These are phyloP conservation scores for Penicillium sp. DNA, from an alignment of 2,329 filamentous ascomycete species.

Conservation along the genomic window DNA sequence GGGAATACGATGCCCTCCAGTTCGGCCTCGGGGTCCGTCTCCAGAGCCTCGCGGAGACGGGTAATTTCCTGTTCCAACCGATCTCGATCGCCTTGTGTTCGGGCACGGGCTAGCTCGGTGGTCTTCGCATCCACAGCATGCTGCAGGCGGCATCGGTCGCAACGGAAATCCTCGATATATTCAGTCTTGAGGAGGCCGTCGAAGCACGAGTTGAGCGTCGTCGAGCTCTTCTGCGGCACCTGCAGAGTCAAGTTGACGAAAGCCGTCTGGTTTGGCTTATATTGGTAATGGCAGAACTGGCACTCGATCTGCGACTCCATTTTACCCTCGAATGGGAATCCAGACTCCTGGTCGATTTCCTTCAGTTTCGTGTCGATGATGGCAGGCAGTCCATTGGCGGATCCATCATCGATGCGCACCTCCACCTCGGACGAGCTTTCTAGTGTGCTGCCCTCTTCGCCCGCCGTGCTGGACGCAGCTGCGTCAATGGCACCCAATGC, in stretches of 20 bases:
- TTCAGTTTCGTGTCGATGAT: conserved; percentile 40
- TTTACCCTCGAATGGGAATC: conserved; percentile 88
- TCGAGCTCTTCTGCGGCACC: conserved; percentile 79
- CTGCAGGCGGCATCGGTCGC: conserved; percentile 84
- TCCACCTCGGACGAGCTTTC: conserved; percentile 31
- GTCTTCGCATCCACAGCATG: conserved; percentile 69
- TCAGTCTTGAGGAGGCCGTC: conserved; percentile 93
- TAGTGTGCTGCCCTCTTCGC: conserved; percentile 11
- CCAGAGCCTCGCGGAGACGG: conserved; percentile 67
- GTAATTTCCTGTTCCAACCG: conserved; percentile 59
- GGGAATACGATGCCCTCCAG: conserved; percentile 73
- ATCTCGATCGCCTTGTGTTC: conserved; percentile 52
- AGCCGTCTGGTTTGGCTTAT: conserved; percentile 74
- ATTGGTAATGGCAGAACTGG: conserved; percentile 82
- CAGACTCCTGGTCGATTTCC: conserved; percentile 44
- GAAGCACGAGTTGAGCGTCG: conserved; percentile 82
- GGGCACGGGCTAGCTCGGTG: conserved; percentile 57
- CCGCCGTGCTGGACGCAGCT: conserved; percentile 15
- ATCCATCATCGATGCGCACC: conserved; percentile 39
- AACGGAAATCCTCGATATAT: conserved; percentile 95
- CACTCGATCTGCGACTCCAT: conserved; percentile 96
- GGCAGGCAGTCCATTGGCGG: conserved; percentile 31
- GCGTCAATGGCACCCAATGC: conserved; percentile 26
- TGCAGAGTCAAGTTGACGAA: conserved; percentile 92
- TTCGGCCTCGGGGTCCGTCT: conserved; percentile 75